These are phyloP conservation scores for Suhomyces faveliae DNA, from an alignment of 805 yeast species.

Conservation along the genomic window DNA sequence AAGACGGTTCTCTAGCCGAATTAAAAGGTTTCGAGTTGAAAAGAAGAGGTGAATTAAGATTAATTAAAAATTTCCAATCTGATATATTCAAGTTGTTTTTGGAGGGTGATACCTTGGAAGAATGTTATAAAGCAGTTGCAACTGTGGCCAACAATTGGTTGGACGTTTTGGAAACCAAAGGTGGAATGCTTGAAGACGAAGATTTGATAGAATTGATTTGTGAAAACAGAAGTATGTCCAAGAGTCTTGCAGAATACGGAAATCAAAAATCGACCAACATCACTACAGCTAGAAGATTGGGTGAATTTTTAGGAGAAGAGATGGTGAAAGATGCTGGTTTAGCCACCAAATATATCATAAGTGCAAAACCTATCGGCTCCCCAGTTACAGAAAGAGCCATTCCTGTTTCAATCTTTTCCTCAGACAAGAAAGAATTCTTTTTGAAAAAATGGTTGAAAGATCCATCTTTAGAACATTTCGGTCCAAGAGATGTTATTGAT, in stretches of 20 bases:
- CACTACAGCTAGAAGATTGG: conserved; percentile 89
- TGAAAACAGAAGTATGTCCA: conserved; percentile 94
- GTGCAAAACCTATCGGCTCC: conserved; percentile 75
- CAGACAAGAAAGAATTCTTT: conserved; percentile 77
- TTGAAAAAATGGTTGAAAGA: conserved; percentile 87
- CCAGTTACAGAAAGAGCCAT: conserved; percentile 96
- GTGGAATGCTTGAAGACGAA: conserved; percentile 84
- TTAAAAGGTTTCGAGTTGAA: conserved; percentile 95
- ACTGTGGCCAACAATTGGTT: conserved; percentile 93
- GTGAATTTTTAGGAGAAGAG: conserved; percentile 92
- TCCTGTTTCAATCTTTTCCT: conserved; percentile 93
- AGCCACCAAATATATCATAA: conserved; percentile 90
- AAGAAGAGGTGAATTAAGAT: conserved; percentile 91
- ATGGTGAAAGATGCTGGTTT: conserved; percentile 96
- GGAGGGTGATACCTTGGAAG: conserved; percentile 75
- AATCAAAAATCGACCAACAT: conserved; percentile 91
- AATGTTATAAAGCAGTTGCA: conserved; percentile 87
- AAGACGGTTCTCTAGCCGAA: conserved; percentile 92
- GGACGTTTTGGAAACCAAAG: conserved; percentile 86
- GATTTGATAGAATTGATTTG: conserved; percentile 93
- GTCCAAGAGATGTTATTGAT: conserved; percentile 85
- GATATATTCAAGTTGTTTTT: conserved; percentile 89
- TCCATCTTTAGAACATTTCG: conserved; percentile 71
- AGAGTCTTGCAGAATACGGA: conserved; percentile 83
- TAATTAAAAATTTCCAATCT: conserved; percentile 92